These are phyloP conservation scores for Trifolium repens DNA, from an alignment of 306 rosid species.

Conservation along the genomic window DNA sequence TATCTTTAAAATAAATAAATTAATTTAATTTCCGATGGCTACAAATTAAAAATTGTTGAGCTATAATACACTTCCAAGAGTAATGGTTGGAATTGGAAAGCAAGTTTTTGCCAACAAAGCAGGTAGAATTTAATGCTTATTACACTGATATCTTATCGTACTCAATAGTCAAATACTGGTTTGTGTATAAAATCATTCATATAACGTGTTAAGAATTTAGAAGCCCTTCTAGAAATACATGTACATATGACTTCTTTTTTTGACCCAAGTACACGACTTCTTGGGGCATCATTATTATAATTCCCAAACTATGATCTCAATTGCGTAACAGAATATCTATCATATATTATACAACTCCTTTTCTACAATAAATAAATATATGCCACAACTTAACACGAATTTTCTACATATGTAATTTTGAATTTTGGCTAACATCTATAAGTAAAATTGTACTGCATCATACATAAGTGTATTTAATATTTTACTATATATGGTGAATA, in stretches of 20 bases:
- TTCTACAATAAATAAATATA: too few species aligned
- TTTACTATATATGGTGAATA: too few species aligned
- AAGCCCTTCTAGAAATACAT: constrained; percentile 14
- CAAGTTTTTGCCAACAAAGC: background rate
- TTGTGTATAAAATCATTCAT: background rate
- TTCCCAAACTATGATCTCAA: background rate
- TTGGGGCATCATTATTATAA: background rate
- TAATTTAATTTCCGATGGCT: background rate
- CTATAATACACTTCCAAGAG: background rate
- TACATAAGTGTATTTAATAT: too few species aligned
- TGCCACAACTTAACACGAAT: too few species aligned
- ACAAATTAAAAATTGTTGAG: background rate
- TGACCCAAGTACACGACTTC: background rate
- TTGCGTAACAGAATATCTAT: background rate
- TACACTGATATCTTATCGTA: background rate
- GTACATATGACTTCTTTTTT: background rate
- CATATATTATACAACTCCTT: too few species aligned
- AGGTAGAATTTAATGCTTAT: background rate
- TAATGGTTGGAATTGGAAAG: constrained; percentile 1
- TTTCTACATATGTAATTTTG: too few species aligned
- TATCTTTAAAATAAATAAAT: background rate
- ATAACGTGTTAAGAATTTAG: constrained; percentile 13
- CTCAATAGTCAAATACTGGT: constrained; percentile 6
- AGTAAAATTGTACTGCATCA: too few species aligned
- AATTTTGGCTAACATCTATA: too few species aligned